Percentiles rank a stretch among this genome's conserved stretches.
phyloP scores from a whole-genome alignment of 2,329 filamentous ascomycete species.

The Venturia nashicola region DNA sequence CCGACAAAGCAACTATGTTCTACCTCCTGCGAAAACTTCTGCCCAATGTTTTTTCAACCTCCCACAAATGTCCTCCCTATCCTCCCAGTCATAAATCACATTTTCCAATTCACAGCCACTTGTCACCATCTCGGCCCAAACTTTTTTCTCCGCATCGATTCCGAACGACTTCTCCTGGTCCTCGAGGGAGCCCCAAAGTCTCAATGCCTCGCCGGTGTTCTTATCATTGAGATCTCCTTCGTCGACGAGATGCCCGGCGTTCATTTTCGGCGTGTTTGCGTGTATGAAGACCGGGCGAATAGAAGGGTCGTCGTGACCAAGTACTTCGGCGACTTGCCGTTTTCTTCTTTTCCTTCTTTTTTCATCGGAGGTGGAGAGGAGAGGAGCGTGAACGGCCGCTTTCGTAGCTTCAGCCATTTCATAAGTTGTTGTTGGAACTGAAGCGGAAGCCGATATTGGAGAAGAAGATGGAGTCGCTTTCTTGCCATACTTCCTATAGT shows the following conservation, averaged over 20 bases:
- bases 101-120: conserved; percentile 14
- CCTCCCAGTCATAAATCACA: conserved; percentile 14
- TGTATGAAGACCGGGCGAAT: conserved; percentile 16
- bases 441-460: background rate
- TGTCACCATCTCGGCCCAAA: conserved; percentile 16
- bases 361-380: background rate
- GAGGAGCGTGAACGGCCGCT: background rate
- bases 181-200: conserved; percentile 15
- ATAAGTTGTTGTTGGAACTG: background rate
- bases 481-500: conserved; percentile 2
- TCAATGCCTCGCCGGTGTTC: conserved; percentile 11
- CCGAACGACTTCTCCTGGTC: conserved; percentile 15
- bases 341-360: background rate
- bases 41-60: conserved; percentile 12
- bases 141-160: conserved; percentile 15
- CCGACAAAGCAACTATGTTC: too few species aligned
- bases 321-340: background rate
- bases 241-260: conserved; percentile 18
- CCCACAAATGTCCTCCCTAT: conserved; percentile 10
- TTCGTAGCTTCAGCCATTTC: background rate
- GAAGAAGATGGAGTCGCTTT: background rate
- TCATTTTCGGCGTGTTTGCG: conserved; percentile 19
- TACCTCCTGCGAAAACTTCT: background rate
- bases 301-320: background rate
- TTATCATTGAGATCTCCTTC: conserved; percentile 15